Conservation (phyloP, 768 basidiomycete genomes). For the Lentinula lateritia region DNA sequence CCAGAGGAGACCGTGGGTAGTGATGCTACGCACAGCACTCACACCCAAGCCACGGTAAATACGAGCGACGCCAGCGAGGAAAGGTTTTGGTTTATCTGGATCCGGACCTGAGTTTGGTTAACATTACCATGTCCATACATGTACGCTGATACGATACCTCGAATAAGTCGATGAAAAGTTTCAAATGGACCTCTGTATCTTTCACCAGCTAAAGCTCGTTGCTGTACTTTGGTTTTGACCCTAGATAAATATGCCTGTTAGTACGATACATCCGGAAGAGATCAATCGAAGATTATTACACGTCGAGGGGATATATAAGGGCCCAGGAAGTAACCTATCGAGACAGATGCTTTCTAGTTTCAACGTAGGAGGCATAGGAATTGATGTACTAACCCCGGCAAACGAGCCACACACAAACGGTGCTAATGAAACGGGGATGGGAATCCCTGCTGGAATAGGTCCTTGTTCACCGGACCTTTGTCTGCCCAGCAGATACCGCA, state of each 20-base stretch:
- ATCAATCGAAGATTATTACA: constrained; percentile 42
- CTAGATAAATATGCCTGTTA: constrained; percentile 28
- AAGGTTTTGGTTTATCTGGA: constrained; percentile 67
- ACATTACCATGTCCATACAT: neutral
- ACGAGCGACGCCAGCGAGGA: constrained; percentile 71
- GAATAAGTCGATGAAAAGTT: constrained; percentile 73
- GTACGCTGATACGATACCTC: constrained; percentile 46
- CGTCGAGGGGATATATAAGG: constrained; percentile 90
- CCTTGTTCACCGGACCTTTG: constrained; percentile 76
- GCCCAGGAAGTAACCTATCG: constrained; percentile 72
- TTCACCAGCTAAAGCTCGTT: constrained; percentile 80
- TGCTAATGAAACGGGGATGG: constrained; percentile 70
- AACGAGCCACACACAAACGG: constrained; percentile 91
- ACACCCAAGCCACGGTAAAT: constrained; percentile 94
- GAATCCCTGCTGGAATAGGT: constrained; percentile 78
- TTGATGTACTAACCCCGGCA: constrained; percentile 57
- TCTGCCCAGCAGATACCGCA: constrained; percentile 83
- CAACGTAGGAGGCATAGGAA: constrained; percentile 24
- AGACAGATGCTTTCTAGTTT: constrained; percentile 17
- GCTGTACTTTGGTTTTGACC: constrained; percentile 95
- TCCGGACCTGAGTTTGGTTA: constrained; percentile 56
- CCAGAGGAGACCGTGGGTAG: constrained; percentile 92
- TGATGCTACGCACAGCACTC: constrained; percentile 86
- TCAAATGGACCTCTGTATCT: constrained; percentile 64
- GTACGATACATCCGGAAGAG: neutral